Conservation (phyloP, 2,329 filamentous ascomycete genomes). For the Sporothrix euskadiensis region DNA sequence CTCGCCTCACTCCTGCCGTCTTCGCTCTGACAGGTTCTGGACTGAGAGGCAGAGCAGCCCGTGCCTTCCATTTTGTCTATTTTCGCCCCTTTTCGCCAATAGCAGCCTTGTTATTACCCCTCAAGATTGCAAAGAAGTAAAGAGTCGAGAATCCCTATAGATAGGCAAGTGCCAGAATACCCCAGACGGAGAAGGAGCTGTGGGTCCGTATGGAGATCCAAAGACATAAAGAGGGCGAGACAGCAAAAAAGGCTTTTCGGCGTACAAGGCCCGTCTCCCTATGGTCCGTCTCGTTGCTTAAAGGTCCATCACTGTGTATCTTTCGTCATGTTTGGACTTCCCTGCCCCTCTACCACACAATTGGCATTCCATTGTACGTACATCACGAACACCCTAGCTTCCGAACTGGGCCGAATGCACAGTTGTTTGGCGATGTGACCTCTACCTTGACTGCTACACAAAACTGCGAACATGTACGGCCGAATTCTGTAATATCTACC, state of each 20-base stretch:
- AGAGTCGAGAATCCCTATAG: background rate
- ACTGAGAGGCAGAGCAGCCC: no score
- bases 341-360: background rate
- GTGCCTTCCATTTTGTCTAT: background rate
- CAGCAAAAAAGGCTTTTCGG: background rate
- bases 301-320: background rate
- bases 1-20: background rate
- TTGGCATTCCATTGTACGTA: background rate
- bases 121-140: background rate
- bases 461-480: constrained; percentile 1
- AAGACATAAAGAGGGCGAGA: background rate
- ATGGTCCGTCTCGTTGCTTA: background rate
- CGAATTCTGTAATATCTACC: background rate
- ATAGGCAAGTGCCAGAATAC: background rate
- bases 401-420: constrained; percentile 19
- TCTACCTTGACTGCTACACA: background rate
- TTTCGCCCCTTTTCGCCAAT: background rate
- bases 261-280: background rate
- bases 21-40: background rate
- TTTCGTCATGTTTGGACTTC: background rate
- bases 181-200: constrained; percentile 7
- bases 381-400: background rate
- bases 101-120: background rate
- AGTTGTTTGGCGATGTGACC: background rate
- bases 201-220: background rate